Conservation (phyloP, 2,329 filamentous ascomycete species). For the Penicillium sp. region DNA sequence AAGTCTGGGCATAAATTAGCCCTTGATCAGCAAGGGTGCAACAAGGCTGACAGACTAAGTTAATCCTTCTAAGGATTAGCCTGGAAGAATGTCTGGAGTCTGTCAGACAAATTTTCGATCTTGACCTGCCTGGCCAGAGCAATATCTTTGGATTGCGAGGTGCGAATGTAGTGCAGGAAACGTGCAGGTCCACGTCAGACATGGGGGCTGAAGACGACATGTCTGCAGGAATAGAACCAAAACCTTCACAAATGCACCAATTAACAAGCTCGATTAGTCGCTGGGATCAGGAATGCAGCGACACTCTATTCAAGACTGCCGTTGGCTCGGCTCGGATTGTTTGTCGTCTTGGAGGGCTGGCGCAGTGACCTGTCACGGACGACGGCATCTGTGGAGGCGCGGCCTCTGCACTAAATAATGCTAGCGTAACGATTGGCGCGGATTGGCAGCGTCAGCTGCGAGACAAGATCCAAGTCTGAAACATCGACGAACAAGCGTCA, state of each 20-base stretch:
- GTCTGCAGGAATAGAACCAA: background rate
- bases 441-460: background rate
- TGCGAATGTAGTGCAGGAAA: background rate
- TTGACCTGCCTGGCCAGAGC: background rate
- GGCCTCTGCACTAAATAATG: background rate
- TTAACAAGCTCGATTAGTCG: background rate
- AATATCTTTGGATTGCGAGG: background rate
- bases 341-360: background rate
- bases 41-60: background rate
- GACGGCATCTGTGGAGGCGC: conserved; percentile 1
- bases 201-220: conserved; percentile 5
- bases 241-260: background rate
- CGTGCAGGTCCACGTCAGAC: background rate
- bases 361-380: background rate
- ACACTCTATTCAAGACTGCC: background rate
- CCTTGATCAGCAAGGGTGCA: background rate
- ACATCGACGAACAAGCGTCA: conserved; percentile 1
- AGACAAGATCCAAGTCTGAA: background rate
- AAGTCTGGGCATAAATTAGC: background rate
- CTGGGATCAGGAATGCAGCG: background rate
- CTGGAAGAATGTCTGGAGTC: background rate
- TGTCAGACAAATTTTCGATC: background rate
- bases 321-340: background rate
- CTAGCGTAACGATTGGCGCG: background rate
- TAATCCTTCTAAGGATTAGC: background rate